phyloP scores from a whole-genome alignment of 108 stramenopile genomes.

The Fragilaria radians region DNA sequence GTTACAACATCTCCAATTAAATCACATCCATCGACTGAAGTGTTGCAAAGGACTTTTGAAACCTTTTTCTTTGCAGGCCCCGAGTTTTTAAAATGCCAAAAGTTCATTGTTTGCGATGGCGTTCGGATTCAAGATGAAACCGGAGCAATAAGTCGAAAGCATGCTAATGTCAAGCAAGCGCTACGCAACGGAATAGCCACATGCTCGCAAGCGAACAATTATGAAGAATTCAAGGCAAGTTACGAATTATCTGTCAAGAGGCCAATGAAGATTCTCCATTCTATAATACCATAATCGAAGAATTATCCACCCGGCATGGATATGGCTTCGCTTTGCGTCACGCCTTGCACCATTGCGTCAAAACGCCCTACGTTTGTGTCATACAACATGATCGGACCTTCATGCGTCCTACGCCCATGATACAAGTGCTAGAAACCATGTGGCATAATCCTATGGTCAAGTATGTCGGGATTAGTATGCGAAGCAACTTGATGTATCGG shows the following conservation, averaged over 20 bases:
- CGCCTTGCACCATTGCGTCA: constrained; percentile 44
- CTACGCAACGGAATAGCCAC: constrained; percentile 76
- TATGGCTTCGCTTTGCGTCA: constrained; percentile 84
- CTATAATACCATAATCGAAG: constrained; percentile 48
- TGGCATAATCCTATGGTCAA: constrained; percentile 43
- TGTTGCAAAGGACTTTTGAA: constrained; percentile 63
- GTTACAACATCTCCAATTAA: constrained; percentile 80
- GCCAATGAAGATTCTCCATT: constrained; percentile 33
- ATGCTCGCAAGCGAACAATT: constrained; percentile 51
- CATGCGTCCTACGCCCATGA: constrained; percentile 64
- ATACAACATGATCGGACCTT: constrained; percentile 90
- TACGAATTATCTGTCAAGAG: constrained; percentile 41
- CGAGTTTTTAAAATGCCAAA: constrained; percentile 67
- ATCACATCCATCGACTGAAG: constrained; percentile 74
- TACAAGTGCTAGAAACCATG: constrained; percentile 54
- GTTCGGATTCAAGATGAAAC: constrained; percentile 33
- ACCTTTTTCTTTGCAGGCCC: constrained; percentile 60
- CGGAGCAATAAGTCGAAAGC: constrained; percentile 35
- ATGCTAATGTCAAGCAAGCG: constrained; percentile 67
- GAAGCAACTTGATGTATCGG: constrained; percentile 64
- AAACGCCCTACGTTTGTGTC: constrained; percentile 77
- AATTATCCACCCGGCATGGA: constrained; percentile 66
- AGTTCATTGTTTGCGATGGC: constrained; percentile 79
- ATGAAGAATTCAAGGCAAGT: constrained; percentile 49
- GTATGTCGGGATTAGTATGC: constrained; percentile 77